These are phyloP conservation scores for Wickerhamiella alocasiicola DNA, from an alignment of 805 yeast species.

Conservation along the genomic window DNA sequence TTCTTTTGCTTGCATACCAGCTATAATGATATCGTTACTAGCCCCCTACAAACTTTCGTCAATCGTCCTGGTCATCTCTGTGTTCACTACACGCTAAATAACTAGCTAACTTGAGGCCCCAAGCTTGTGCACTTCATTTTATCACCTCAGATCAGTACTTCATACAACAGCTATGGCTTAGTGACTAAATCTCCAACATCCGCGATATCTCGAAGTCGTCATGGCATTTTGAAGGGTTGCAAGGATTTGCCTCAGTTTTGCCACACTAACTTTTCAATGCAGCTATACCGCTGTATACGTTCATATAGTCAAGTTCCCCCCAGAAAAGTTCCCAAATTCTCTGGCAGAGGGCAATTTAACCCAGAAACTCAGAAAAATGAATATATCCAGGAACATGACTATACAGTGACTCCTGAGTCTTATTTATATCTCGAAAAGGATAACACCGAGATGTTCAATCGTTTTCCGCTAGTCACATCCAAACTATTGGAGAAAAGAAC, in stretches of 20 bases:
- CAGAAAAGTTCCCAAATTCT: constrained; percentile 7
- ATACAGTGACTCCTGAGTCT: constrained; percentile 27
- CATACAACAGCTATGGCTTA: too few species aligned
- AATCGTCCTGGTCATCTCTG: too few species aligned
- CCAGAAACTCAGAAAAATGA: constrained; percentile 8
- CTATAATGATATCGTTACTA: too few species aligned
- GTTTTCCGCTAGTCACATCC: constrained; percentile 34
- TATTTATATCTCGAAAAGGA: constrained; percentile 27
- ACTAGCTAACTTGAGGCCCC: too few species aligned
- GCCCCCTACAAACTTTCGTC: too few species aligned
- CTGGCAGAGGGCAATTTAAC: constrained; percentile 9
- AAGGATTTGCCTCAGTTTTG: background rate
- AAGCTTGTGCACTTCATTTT: too few species aligned
- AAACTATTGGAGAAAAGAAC: constrained; percentile 27
- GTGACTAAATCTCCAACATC: too few species aligned
- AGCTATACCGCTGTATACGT: background rate
- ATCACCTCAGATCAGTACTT: too few species aligned
- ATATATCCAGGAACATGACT: constrained; percentile 25
- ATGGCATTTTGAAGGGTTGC: too few species aligned
- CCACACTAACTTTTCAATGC: constrained; percentile 3
- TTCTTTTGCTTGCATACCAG: too few species aligned
- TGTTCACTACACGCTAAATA: too few species aligned
- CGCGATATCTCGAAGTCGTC: too few species aligned
- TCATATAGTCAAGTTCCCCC: constrained; percentile 1
- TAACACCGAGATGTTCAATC: constrained; percentile 30